A percentile compares a stretch with the other conserved stretches of the same genome.
These are phyloP conservation scores for Symbiotaphrina buchneri DNA, from an alignment of 495 filamentous ascomycete genomes.

Conservation along the genomic window DNA sequence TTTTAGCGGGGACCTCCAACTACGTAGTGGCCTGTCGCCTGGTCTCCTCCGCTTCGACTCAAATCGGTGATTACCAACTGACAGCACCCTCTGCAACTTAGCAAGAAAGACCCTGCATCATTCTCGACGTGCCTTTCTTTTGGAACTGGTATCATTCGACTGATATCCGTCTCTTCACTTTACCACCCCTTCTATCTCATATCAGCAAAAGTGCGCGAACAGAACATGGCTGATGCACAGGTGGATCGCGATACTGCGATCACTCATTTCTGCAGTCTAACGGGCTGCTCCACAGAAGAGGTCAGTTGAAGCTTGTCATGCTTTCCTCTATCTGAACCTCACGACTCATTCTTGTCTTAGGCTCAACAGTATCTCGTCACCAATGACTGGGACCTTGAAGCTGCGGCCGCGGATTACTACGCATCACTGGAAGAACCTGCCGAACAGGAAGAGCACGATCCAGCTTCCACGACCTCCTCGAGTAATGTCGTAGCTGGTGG, in stretches of 20 bases:
- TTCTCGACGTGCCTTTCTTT: neutral
- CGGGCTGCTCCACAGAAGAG: conserved; percentile 35
- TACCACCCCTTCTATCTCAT: neutral
- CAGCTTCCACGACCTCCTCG: conserved; percentile 2
- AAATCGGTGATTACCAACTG: neutral
- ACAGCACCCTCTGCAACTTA: neutral
- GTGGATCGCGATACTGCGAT: conserved; percentile 44
- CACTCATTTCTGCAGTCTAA: conserved; percentile 50
- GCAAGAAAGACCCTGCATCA: neutral
- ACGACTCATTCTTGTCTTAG: conserved; percentile 16
- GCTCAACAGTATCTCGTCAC: conserved; percentile 44
- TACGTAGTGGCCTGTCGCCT: no score
- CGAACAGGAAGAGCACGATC: conserved; percentile 12
- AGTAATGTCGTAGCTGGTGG: conserved; percentile 8
- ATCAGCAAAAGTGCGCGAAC: conserved; percentile 2
- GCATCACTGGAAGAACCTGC: conserved; percentile 37
- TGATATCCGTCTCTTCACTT: no score
- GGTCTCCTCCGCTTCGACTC: no score
- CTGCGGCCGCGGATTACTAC: conserved; percentile 47
- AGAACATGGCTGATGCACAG: conserved; percentile 28
- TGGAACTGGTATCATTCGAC: no score
- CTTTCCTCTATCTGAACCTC: neutral
- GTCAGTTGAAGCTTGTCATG: conserved; percentile 20
- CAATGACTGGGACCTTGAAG: conserved; percentile 46
- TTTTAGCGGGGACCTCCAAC: no score